phyloP scores from a whole-genome alignment of 2,329 filamentous ascomycete genomes.

The Huntiella omanensis region DNA sequence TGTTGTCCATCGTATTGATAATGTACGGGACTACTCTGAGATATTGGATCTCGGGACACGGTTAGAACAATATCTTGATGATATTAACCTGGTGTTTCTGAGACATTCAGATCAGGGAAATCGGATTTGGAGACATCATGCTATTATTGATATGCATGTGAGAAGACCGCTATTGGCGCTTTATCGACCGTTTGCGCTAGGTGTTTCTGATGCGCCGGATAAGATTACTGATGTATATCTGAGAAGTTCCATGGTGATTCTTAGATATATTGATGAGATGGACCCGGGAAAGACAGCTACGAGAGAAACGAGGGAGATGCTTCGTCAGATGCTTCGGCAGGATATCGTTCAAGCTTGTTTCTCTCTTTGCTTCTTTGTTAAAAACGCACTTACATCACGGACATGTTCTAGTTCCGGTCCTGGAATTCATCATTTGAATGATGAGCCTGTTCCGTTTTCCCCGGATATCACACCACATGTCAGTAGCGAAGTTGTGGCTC shows the following conservation, averaged over 20 bases:
- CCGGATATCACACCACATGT: conserved; percentile 5
- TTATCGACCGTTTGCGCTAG: conserved; percentile 35
- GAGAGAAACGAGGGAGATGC: conserved; percentile 30
- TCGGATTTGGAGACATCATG: conserved; percentile 31
- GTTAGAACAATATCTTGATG: conserved; percentile 33
- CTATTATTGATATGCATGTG: conserved; percentile 34
- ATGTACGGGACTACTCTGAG: conserved; percentile 31
- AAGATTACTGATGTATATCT: conserved; percentile 34
- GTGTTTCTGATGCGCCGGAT: conserved; percentile 28
- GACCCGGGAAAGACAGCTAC: conserved; percentile 29
- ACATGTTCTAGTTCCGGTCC: neutral
- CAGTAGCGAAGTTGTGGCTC: conserved; percentile 21
- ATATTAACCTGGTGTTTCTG: conserved; percentile 34
- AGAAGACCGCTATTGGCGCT: conserved; percentile 32
- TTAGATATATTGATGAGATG: conserved; percentile 35
- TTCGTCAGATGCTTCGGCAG: conserved; percentile 31
- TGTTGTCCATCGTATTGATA: conserved; percentile 32
- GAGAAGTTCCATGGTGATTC: conserved; percentile 34
- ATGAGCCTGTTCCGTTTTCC: conserved; percentile 1
- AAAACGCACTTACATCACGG: conserved; percentile 12
- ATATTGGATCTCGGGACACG: conserved; percentile 34
- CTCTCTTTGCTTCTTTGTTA: conserved; percentile 36
- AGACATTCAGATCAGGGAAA: conserved; percentile 26
- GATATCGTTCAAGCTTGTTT: conserved; percentile 37
- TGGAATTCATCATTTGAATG: too few species aligned